phyloP scores from a whole-genome alignment of 441 rosid species.

The Bruguiera hainesii region DNA sequence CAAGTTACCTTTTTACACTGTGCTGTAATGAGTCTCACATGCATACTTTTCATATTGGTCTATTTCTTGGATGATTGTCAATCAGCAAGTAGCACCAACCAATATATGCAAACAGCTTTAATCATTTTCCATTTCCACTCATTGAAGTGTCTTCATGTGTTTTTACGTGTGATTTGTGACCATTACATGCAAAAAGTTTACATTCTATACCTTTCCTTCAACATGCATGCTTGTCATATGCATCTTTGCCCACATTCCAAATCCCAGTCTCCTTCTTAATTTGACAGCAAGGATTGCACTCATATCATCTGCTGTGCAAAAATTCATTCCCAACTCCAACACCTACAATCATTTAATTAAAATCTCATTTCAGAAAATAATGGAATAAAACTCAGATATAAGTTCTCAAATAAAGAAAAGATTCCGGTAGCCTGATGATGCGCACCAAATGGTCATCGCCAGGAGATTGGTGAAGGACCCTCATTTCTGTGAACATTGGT shows the following conservation, averaged over 20 bases:
- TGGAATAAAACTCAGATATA: background rate
- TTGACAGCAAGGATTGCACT: conserved; percentile 80
- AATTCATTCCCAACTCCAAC: conserved; percentile 86
- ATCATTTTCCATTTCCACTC: background rate
- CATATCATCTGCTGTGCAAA: conserved; percentile 96
- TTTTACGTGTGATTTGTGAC: background rate
- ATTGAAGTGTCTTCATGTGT: background rate
- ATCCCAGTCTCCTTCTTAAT: conserved; percentile 77
- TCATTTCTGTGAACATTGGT: conserved; percentile 77
- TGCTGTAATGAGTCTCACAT: background rate
- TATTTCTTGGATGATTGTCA: background rate
- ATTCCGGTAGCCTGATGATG: conserved; percentile 9
- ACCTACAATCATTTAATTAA: conserved; percentile 48
- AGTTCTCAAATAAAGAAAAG: background rate
- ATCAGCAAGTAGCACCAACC: background rate
- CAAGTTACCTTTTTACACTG: too few species aligned
- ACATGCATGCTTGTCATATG: conserved; percentile 95
- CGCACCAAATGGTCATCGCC: conserved; percentile 91
- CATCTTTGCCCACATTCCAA: conserved; percentile 90
- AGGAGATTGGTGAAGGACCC: conserved; percentile 57
- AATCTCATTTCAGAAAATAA: conserved; percentile 9
- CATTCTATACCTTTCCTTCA: conserved; percentile 76
- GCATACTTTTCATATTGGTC: background rate
- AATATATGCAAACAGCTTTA: background rate
- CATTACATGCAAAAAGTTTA: background rate